Percentiles rank a stretch among this genome's conserved stretches.
phyloP scores from a whole-genome alignment of 164 flowering plant genomes.

The grape (Vitis vinifera) region ASM3070453v1 NC_081811.1:3004501-3005000 shows the following conservation, averaged over 20 bases:
- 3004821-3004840: conserved; percentile 3
- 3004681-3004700: conserved; percentile 16
- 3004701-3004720: conserved; percentile 31
- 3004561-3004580: neutral
- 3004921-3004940: conserved; percentile 31
- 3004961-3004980: conserved; percentile 45
- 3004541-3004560: neutral
- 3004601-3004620: conserved; percentile 75
- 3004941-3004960: conserved; percentile 56
- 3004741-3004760: conserved; percentile 33
- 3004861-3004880: conserved; percentile 13
- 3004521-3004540: neutral
- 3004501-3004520: neutral
- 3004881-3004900: conserved; percentile 6
- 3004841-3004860: conserved; percentile 6
- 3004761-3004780: conserved; percentile 52
- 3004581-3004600: conserved; percentile 89
- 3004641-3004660: conserved; percentile 29
- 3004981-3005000: conserved; percentile 9
- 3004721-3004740: conserved; percentile 18
- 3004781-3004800: conserved; percentile 79
- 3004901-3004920: conserved; percentile 30
- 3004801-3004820: conserved; percentile 63
- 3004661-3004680: conserved; percentile 46
- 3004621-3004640: conserved; percentile 20